A percentile compares a stretch with the other conserved stretches of the same genome.
Conservation (phyloP, 805 yeast genomes). For the Lachancea sp. region DNA sequence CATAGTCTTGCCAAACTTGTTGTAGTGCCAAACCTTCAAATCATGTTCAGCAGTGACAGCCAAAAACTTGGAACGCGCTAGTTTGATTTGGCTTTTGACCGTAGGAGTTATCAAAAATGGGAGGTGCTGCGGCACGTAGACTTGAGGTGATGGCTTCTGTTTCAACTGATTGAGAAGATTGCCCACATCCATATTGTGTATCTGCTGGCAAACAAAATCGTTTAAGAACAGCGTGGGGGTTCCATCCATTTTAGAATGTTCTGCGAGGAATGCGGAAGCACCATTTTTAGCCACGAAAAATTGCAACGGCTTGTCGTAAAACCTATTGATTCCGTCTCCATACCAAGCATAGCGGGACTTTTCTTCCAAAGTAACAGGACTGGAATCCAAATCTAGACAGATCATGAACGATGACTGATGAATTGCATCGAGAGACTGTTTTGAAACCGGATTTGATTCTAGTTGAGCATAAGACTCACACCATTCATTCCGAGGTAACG, state of each 20-base stretch:
- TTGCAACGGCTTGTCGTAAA: constrained; percentile 86
- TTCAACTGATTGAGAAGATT: constrained; percentile 18
- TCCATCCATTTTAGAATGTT: constrained; percentile 98
- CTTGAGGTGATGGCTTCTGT: constrained; percentile 8
- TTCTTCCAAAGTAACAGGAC: constrained; percentile 74
- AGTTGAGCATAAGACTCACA: constrained; percentile 53
- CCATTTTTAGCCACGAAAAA: constrained; percentile 77
- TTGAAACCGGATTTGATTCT: constrained; percentile 53
- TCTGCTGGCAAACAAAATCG: constrained; percentile 58
- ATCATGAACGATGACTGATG: constrained; percentile 74
- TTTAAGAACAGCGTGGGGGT: constrained; percentile 88
- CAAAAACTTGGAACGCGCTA: constrained; percentile 53
- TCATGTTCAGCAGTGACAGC: constrained; percentile 54
- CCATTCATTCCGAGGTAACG: constrained; percentile 84
- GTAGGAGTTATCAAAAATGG: constrained; percentile 54
- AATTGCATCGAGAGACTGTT: constrained; percentile 55
- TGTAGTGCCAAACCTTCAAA: constrained; percentile 70
- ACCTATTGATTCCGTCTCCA: constrained; percentile 89
- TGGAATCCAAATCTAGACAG: constrained; percentile 59
- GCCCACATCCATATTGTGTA: constrained; percentile 41
- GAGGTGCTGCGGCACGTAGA: constrained; percentile 30
- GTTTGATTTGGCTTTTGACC: constrained; percentile 44
- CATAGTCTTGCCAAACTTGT: constrained; percentile 77
- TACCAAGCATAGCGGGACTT: constrained; percentile 87
- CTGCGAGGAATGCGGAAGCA: constrained; percentile 88